Conservation (phyloP, 495 filamentous ascomycete genomes). For the Wilcoxina mikolae region DNA sequence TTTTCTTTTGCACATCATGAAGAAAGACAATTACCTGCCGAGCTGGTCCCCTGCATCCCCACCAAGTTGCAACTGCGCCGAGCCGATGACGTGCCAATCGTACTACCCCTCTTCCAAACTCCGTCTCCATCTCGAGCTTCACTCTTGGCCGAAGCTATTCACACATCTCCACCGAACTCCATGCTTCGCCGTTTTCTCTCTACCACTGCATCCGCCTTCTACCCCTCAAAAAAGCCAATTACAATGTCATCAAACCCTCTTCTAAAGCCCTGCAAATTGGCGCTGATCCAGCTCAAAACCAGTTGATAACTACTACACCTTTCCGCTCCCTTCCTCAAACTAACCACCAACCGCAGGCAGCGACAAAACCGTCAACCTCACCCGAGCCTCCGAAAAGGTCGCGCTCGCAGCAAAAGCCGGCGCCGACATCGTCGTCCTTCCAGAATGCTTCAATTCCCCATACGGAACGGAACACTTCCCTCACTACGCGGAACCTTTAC, state of each 20-base stretch:
- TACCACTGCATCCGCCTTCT: not conserved
- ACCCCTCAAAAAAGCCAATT: not conserved
- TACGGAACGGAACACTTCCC: constrained; percentile 87
- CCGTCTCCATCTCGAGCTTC: no score
- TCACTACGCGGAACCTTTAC: constrained; percentile 74
- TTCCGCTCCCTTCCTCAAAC: not conserved
- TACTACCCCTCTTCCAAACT: no score
- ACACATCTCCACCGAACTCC: no score
- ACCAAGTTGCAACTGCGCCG: no score
- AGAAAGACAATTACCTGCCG: no score
- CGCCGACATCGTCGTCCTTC: constrained; percentile 57
- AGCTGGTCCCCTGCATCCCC: no score
- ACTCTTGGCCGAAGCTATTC: no score
- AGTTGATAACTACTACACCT: no score
- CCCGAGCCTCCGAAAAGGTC: constrained; percentile 64
- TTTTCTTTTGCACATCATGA: no score
- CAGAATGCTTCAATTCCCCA: constrained; percentile 96
- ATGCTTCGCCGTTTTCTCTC: not conserved
- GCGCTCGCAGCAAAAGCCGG: constrained; percentile 61
- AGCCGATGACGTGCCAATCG: no score
- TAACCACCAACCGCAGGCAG: constrained; percentile 35
- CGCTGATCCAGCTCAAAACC: constrained; percentile 65
- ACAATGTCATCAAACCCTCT: constrained; percentile 32
- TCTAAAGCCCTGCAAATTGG: constrained; percentile 62
- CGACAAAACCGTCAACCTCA: constrained; percentile 75